Evolutionary conservation across 177 flowering plant species (phyloP).

Genomic region (Vitis hybrid): DNA sequence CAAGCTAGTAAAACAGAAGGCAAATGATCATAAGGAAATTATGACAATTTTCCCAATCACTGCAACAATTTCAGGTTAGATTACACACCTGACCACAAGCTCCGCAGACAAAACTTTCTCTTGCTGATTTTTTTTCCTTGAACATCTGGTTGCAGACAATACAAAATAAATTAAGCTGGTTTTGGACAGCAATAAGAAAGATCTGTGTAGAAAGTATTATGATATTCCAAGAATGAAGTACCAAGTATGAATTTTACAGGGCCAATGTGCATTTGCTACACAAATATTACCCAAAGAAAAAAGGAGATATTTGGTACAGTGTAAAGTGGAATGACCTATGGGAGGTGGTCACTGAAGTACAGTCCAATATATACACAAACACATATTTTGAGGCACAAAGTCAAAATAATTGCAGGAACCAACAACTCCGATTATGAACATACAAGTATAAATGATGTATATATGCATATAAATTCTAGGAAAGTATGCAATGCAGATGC

Average conservation of each 20-base stretch:
- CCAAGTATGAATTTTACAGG: not conserved
- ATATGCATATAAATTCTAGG: too few relatives aligned
- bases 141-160: slow-evolving; percentile 40
- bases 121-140: slow-evolving; percentile 81
- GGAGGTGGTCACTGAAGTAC: too few relatives aligned
- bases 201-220: not conserved
- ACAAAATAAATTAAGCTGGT: slow-evolving; percentile 9
- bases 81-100: slow-evolving; percentile 90
- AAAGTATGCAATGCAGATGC: too few relatives aligned
- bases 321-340: too few relatives aligned
- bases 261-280: too few relatives aligned
- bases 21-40: not conserved
- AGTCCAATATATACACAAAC: too few relatives aligned
- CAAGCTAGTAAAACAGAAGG: slow-evolving; percentile 49
- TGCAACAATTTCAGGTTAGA: not conserved
- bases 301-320: too few relatives aligned
- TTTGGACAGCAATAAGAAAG: not conserved
- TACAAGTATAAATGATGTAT: too few relatives aligned
- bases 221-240: not conserved
- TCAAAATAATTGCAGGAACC: too few relatives aligned
- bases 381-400: too few relatives aligned
- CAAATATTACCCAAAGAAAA: too few relatives aligned
- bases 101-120: slow-evolving; percentile 90
- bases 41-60: not conserved
- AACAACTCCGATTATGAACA: too few relatives aligned